Base-by-base conservation (phyloP, 441 rosid genomes). In the Pelargonium citronellum region DNA sequence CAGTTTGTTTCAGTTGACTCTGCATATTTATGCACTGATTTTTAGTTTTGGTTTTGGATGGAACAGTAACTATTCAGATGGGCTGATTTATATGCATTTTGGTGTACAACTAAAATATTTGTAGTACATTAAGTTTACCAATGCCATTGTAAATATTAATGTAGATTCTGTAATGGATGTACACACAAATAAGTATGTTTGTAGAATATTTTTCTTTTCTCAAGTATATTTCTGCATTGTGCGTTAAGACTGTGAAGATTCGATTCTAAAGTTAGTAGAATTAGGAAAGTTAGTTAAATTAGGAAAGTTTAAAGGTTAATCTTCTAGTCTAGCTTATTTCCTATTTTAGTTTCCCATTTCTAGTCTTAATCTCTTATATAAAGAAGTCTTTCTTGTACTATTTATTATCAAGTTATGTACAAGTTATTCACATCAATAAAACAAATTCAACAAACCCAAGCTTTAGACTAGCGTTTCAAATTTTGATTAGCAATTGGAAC, bases 1-100 rank as follows among this genome's bases (percentile, higher is more conserved):
- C 20, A 61, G 37, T 43, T n/a, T 78, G 39, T 13, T 15, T 64
- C 43, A 27, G 43, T 39, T 64, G 67, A 64, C n/a, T 5, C 49
- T 39, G 10, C 6, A 64, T 34, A 64, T 13, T 34, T 30, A 9
- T 30, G 10, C 4, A 24, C 47, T 64, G 24, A 30, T 5, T 30
- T 15, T 53, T 13, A 15, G 0, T 4, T 34, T 37, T 64, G 4
- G n/a, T 4, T 64, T 63, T 4, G 22, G 67, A 64, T 16, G 47
- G 67, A 37, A 7, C 37, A 64, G 67, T 64, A 12, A 39, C 24
- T 15, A 15, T 34, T 37, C 37, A 34, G 20, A n/a, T 64, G 46
- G 67, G 22, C 22, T 61, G 39, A 61, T 61, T 22, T 61, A 61
- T 61, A 12, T 22, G 27, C 39, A 10, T 11, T 61, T 22, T 22